Evolutionary conservation across 2,329 filamentous ascomycete genomes (phyloP), one percentile per base, ranked within the genome.

Genomic region (Penicillium sp.): DNA sequence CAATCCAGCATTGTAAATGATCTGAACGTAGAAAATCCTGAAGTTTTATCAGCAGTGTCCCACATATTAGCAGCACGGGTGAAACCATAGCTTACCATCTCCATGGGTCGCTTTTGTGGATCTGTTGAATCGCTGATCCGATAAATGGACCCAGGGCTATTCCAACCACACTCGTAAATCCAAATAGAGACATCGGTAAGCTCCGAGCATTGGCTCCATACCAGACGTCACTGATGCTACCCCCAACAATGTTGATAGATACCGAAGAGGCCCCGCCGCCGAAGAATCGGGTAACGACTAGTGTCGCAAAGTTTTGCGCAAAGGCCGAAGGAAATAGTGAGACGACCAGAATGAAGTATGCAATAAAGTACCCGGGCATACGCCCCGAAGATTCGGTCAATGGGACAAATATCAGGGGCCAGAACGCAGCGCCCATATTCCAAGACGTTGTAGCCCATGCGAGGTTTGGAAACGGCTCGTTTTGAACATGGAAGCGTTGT

Each of bases 11-110:
- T 72, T 71, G 52, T 72, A 69, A 41, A 73, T 70, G 29, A 75
- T 72, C 19, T 74, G 71, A 24, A 70, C 62, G 26, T 71, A 65
- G 53, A 72, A 75, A 33, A 75, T 72, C 72, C 71, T 73, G 28
- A 0, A 22, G 3, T 0, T 6, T 2, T 8, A 29, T 45, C 40
- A 54, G 45, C 17, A 6, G 8, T 8, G 5, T 6, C 12, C n/a
- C n/a, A 8, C 1, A 34, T 6, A 8, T 13, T 1, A 10, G 5
- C 6, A 28, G 24, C 8, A 9, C 10, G 26, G 8, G 26, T 15
- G 3, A 2, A 12, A 0, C 9, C 17, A 13, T 5, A 45, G 13
- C 64, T 47, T 58, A 72, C 72, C 72, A 75, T 55, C 70, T 59
- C 72, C 72, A 74, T 1, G 65, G 64, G 7, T 57, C 55, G 1